These are phyloP conservation scores for Zymoseptoria tritici DNA, from an alignment of 2,329 filamentous ascomycete species.

Conservation along the genomic window DNA sequence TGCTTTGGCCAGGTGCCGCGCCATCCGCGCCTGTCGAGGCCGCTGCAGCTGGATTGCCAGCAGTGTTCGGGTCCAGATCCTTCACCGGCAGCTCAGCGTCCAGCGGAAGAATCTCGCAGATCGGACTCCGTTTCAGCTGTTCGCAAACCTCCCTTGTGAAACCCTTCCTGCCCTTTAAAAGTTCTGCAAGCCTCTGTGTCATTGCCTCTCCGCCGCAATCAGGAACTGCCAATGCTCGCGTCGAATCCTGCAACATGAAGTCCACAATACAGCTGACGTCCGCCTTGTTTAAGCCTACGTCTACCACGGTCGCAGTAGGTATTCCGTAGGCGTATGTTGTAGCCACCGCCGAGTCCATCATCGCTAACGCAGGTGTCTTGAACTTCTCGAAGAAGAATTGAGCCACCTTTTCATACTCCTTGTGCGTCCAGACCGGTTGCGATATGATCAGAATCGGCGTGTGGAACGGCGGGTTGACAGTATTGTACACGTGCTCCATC, in stretches of 20 bases:
- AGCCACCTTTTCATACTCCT: conserved; percentile 78
- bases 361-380: conserved; percentile 81
- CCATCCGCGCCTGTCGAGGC: conserved; percentile 48
- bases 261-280: conserved; percentile 88
- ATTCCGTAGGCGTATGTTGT: conserved; percentile 75
- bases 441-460: conserved; percentile 87
- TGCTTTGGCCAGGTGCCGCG: conserved; percentile 36
- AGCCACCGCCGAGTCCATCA: conserved; percentile 83
- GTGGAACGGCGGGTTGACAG: conserved; percentile 84
- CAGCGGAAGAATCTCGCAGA: conserved; percentile 53
- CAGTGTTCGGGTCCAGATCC: conserved; percentile 30
- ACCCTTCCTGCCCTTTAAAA: conserved; percentile 51
- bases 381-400: conserved; percentile 98
- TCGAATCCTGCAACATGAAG: conserved; percentile 64
- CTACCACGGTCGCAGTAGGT: conserved; percentile 74
- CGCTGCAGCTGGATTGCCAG: conserved; percentile 48
- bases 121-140: conserved; percentile 55
- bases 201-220: conserved; percentile 81
- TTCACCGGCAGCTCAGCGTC: conserved; percentile 48
- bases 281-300: conserved; percentile 86
- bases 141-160: conserved; percentile 58
- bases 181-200: conserved; percentile 62
- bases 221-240: conserved; percentile 52
- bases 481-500: conserved; percentile 82
- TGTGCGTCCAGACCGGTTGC: conserved; percentile 82